Conservation (phyloP, 75 land plant genomes). For the Picea glauca region DNA sequence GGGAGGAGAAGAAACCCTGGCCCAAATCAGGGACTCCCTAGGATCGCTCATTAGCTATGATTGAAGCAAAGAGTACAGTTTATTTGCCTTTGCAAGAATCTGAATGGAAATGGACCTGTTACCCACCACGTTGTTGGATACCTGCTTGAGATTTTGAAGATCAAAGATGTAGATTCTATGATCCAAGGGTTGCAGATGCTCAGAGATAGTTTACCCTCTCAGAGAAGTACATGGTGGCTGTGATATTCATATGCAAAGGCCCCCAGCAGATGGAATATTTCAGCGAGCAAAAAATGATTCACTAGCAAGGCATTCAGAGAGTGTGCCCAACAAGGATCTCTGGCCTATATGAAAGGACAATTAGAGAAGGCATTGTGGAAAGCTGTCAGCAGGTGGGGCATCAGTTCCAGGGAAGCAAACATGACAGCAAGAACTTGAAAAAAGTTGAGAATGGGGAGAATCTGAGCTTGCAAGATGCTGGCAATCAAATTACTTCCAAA, state of each 20-base stretch:
- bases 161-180: conserved; percentile 19
- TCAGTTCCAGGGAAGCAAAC: background rate
- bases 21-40: no score
- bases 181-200: background rate
- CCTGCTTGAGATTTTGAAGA: no score
- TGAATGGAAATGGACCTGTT: no score
- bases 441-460: background rate
- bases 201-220: background rate
- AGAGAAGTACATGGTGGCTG: background rate
- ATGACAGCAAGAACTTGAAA: background rate
- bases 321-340: conserved; percentile 3
- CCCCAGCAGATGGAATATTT: conserved; percentile 4
- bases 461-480: conserved; percentile 13
- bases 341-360: background rate
- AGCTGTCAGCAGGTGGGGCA: background rate
- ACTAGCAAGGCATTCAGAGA: background rate
- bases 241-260: conserved; percentile 4
- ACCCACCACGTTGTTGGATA: no score
- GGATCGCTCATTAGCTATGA: no score
- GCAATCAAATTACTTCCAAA: conserved; percentile 13
- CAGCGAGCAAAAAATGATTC: background rate
- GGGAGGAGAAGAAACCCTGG: no score
- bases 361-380: background rate
- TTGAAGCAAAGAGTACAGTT: no score
- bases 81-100: no score